Evolutionary conservation across 169 alveolate genomes (phyloP).

Genomic region (Eimeria praecox): DNA sequence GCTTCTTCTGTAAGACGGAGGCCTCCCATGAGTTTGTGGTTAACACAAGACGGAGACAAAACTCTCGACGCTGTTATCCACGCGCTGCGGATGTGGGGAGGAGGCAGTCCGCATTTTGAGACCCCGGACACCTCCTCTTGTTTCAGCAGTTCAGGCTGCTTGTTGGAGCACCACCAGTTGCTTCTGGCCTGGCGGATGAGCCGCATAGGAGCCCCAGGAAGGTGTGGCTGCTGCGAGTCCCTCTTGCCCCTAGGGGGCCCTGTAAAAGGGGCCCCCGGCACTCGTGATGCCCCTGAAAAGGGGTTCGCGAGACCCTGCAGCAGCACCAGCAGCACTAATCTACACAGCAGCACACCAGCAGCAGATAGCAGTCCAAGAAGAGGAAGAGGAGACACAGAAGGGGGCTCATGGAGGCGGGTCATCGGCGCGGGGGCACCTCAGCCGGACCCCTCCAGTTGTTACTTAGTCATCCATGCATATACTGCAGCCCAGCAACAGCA

Average conservation of each 20-base stretch:
- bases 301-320: slow-evolving; percentile 43
- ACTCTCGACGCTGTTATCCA: slow-evolving; percentile 63
- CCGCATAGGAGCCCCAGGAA: slow-evolving; percentile 67
- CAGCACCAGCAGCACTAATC: slow-evolving; percentile 19
- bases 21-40: slow-evolving; percentile 49
- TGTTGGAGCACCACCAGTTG: slow-evolving; percentile 65
- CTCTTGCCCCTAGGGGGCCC: slow-evolving; percentile 53
- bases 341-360: neutral
- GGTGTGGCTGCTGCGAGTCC: slow-evolving; percentile 75
- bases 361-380: neutral
- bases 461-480: slow-evolving; percentile 52
- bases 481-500: slow-evolving; percentile 62
- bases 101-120: neutral
- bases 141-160: slow-evolving; percentile 32
- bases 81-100: slow-evolving; percentile 23
- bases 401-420: slow-evolving; percentile 18
- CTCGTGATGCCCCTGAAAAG: slow-evolving; percentile 2
- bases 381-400: neutral
- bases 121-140: slow-evolving; percentile 5
- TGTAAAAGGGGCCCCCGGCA: slow-evolving; percentile 4
- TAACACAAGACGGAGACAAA: slow-evolving; percentile 61
- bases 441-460: slow-evolving; percentile 69
- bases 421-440: slow-evolving; percentile 37
- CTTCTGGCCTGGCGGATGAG: slow-evolving; percentile 67
- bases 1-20: neutral